A percentile compares a stretch with the other conserved stretches of the same genome.
These are phyloP conservation scores for Calonectria leucothoes DNA, from an alignment of 2,329 filamentous ascomycete genomes.

Conservation along the genomic window DNA sequence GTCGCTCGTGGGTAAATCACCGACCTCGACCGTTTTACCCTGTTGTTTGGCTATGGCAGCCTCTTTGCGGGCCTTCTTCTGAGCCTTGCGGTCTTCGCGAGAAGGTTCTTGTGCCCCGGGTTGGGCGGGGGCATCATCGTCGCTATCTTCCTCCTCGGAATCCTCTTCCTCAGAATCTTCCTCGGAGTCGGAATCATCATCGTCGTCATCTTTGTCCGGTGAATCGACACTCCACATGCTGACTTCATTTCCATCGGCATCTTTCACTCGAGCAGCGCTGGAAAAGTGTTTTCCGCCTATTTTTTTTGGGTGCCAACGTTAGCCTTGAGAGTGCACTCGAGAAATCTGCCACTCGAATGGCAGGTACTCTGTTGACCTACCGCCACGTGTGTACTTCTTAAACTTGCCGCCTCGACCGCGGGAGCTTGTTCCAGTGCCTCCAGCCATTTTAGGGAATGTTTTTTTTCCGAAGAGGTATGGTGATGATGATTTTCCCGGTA, in stretches of 20 bases:
- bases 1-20: constrained; percentile 84
- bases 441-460: constrained; percentile 55
- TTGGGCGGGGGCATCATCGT: constrained; percentile 55
- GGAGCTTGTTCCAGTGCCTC: constrained; percentile 61
- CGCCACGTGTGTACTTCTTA: constrained; percentile 91
- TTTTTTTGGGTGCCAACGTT: constrained; percentile 7
- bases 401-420: constrained; percentile 93
- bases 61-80: constrained; percentile 90
- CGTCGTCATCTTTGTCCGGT: constrained; percentile 59
- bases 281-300: constrained; percentile 96
- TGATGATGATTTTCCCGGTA: constrained; percentile 23
- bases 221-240: constrained; percentile 84
- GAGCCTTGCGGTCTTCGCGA: constrained; percentile 88
- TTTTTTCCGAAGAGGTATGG: background rate
- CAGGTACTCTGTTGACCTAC: constrained; percentile 60
- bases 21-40: constrained; percentile 78
- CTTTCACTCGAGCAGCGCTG: constrained; percentile 86
- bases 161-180: constrained; percentile 66
- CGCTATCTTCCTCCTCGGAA: constrained; percentile 60
- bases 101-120: constrained; percentile 63
- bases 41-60: constrained; percentile 85
- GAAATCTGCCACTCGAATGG: background rate
- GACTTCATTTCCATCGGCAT: constrained; percentile 88
- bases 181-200: constrained; percentile 60
- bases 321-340: constrained; percentile 23